These are phyloP conservation scores for Xylariaceae sp. DNA, from an alignment of 2,329 filamentous ascomycete species.

Conservation along the genomic window DNA sequence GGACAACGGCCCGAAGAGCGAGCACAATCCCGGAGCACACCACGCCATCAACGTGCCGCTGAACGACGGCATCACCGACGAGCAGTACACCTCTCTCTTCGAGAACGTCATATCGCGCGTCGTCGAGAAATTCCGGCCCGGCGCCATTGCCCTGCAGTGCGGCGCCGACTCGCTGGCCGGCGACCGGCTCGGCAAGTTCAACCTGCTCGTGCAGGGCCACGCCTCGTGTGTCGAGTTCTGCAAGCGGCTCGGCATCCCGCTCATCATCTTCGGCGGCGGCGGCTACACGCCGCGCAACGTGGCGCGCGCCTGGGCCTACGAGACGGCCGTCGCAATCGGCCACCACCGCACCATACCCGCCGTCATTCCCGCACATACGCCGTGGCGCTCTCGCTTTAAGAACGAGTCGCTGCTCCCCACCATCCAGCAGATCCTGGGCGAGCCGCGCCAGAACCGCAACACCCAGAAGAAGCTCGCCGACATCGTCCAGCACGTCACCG, in stretches of 20 bases:
- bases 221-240: conserved; percentile 85
- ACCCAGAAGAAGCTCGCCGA: conserved; percentile 66
- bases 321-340: conserved; percentile 83
- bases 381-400: conserved; percentile 82
- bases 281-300: conserved; percentile 97
- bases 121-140: conserved; percentile 76
- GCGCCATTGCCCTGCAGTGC: conserved; percentile 89
- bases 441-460: conserved; percentile 71
- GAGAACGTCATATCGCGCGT: conserved; percentile 70
- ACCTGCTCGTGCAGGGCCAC: conserved; percentile 91
- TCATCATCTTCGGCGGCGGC: conserved; percentile 88
- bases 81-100: conserved; percentile 82
- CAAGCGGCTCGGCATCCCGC: conserved; percentile 70
- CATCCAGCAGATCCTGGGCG: conserved; percentile 62
- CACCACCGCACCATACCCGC: conserved; percentile 62
- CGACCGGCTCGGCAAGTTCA: conserved; percentile 90
- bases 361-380: conserved; percentile 69
- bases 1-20: conserved; percentile 74
- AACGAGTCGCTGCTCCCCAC: conserved; percentile 83
- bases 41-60: conserved; percentile 87
- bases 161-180: conserved; percentile 92
- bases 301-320: conserved; percentile 91
- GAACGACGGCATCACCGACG: conserved; percentile 84
- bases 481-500: conserved; percentile 69
- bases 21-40: conserved; percentile 79